A percentile compares a stretch with the other conserved stretches of the same genome.
phyloP scores from a whole-genome alignment of 2,329 filamentous ascomycete genomes.

The Akanthomyces muscarius region DNA sequence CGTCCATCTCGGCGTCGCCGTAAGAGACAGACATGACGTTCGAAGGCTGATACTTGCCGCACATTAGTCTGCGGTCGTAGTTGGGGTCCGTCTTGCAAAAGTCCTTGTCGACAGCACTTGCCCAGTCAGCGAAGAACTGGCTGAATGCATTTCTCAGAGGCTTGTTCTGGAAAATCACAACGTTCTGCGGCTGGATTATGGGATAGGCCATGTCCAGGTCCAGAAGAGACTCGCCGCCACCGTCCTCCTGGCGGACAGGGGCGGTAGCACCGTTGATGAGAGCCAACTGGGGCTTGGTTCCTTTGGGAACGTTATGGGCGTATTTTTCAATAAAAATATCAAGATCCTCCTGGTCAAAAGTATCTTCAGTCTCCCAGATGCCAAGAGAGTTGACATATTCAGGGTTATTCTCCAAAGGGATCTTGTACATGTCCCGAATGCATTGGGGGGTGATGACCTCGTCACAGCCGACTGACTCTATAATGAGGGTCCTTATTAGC shows the following conservation, averaged over 20 bases:
- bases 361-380: constrained; percentile 51
- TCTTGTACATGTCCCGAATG: constrained; percentile 44
- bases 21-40: constrained; percentile 41
- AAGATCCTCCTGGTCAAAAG: constrained; percentile 46
- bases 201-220: constrained; percentile 48
- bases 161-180: constrained; percentile 34
- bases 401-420: constrained; percentile 31
- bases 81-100: constrained; percentile 47
- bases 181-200: constrained; percentile 48
- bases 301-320: constrained; percentile 19
- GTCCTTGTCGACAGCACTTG: constrained; percentile 48
- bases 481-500: not conserved
- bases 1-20: constrained; percentile 39
- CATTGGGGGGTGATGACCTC: constrained; percentile 55
- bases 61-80: constrained; percentile 39
- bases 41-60: constrained; percentile 24
- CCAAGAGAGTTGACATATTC: constrained; percentile 42
- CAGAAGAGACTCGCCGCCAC: constrained; percentile 41
- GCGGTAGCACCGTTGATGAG: constrained; percentile 20
- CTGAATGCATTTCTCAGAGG: constrained; percentile 27
- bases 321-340: constrained; percentile 46
- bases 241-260: constrained; percentile 8
- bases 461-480: constrained; percentile 37
- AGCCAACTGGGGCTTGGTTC: constrained; percentile 17
- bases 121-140: constrained; percentile 39